Evolutionary conservation across 371 early-diverging fungal species (phyloP), one percentile per base, ranked within the genome.

Genomic region (Aphelidium insulamus): DNA sequence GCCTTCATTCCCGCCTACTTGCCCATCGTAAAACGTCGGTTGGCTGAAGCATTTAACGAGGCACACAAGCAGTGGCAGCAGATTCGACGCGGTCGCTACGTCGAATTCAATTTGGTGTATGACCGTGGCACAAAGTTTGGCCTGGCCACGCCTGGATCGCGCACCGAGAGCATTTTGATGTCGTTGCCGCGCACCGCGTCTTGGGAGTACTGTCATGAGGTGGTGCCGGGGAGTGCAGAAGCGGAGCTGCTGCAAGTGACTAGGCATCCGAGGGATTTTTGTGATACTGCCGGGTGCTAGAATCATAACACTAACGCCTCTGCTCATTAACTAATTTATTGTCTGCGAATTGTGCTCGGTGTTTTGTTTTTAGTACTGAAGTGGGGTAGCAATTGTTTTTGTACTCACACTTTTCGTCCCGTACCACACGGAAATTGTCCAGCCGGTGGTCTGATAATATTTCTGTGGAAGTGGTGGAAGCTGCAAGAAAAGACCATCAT

Each of bases 71-170:
- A 51, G 10, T 85, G 84, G 84, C 83, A 82, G 52, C 73, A 80
- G 38, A 37, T 85, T 11, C 65, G 85, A 25, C 66, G 85, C 20
- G 85, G 85, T 8, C 68, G 81, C 11, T 85, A 85, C 44, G 81
- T 77, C 6, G 85, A 85, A 48, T 85, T 85, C 50, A 85, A 85
- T 40, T 46, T 84, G 45, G 65, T 83, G 12, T 67, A 77, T 46
- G 85, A 85, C 45, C 66, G 85, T 21, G 85, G 85, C 28, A 85
- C 85, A 21, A 80, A 81, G 45, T 85, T 83, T 55, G 85, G 85
- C 4, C 48, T 85, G 30, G 50, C 64, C 44, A 80, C 84, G 2
- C 78, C 76, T n/a, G 77, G 78, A 21, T 68, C 81, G 4, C 55
- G 83, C n/a, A 75, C 81, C 21, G 85, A 85, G 50, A 69, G 74